Conservation (phyloP, 768 basidiomycete genomes). For the Cystobasidium onofrii region DNA sequence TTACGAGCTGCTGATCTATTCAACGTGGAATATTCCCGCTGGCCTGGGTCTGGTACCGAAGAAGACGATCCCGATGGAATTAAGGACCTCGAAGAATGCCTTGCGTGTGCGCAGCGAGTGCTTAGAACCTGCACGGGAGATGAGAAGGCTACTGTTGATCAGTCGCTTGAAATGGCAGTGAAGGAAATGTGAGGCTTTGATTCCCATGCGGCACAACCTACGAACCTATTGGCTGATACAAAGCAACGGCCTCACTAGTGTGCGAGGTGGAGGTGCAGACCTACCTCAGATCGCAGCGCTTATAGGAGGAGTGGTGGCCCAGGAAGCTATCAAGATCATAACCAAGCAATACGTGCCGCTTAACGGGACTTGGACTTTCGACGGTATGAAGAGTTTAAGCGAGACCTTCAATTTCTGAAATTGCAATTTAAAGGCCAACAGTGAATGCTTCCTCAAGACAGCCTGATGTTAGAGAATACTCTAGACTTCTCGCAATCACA, state of each 20-base stretch:
- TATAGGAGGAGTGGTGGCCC: slow-evolving; percentile 85
- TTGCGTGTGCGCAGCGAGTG: slow-evolving; percentile 17
- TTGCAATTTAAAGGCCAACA: no score
- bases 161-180: slow-evolving; percentile 48
- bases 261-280: slow-evolving; percentile 65
- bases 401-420: slow-evolving; percentile 33
- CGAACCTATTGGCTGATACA: background rate
- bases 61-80: slow-evolving; percentile 13
- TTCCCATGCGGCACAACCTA: no score
- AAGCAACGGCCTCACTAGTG: background rate
- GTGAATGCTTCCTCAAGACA: no score
- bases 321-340: slow-evolving; percentile 94
- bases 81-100: slow-evolving; percentile 10
- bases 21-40: slow-evolving; percentile 40
- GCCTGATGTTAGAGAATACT: no score
- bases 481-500: background rate
- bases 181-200: slow-evolving; percentile 38
- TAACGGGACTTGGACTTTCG: slow-evolving; percentile 71
- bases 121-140: slow-evolving; percentile 4
- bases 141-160: slow-evolving; percentile 17
- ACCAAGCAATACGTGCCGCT: slow-evolving; percentile 92
- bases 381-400: slow-evolving; percentile 53
- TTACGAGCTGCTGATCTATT: slow-evolving; percentile 44
- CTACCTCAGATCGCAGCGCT: slow-evolving; percentile 89
- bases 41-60: slow-evolving; percentile 43